phyloP scores from a whole-genome alignment of 257 asterid species.

The Fraxinus americana region DNA sequence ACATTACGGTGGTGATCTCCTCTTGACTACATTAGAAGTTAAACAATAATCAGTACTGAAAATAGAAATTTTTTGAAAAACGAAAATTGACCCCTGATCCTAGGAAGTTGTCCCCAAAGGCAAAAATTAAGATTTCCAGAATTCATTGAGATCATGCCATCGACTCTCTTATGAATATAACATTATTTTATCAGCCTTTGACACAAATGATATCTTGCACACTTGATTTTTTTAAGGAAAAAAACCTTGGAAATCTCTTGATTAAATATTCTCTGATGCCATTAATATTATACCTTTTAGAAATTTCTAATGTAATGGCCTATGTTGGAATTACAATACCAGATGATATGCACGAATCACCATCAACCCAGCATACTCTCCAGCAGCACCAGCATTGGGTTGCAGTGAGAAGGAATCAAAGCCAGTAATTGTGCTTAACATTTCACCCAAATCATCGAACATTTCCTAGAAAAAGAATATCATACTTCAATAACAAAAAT shows the following conservation, averaged over 20 bases:
- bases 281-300: neutral
- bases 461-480: slow-evolving; percentile 66
- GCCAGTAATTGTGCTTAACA: slow-evolving; percentile 89
- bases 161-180: neutral
- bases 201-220: neutral
- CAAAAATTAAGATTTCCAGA: neutral
- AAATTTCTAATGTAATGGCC: neutral
- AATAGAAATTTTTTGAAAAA: neutral
- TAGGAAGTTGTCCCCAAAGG: neutral
- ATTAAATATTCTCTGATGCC: neutral
- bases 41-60: slow-evolving; percentile 13
- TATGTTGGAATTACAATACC: slow-evolving; percentile 43
- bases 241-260: neutral
- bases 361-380: slow-evolving; percentile 98
- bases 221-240: neutral
- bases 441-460: slow-evolving; percentile 91
- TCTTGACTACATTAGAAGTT: slow-evolving; percentile 63
- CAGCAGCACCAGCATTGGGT: slow-evolving; percentile 99
- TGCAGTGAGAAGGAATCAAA: slow-evolving; percentile 97
- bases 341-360: slow-evolving; percentile 94
- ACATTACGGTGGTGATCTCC: slow-evolving; percentile 96
- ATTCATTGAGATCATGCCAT: neutral
- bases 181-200: neutral
- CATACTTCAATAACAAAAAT: neutral
- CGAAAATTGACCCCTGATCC: too few relatives aligned